Evolutionary conservation across 352 stramenopile species (phyloP).

Genomic region (Globisporangium takayamanum): DNA sequence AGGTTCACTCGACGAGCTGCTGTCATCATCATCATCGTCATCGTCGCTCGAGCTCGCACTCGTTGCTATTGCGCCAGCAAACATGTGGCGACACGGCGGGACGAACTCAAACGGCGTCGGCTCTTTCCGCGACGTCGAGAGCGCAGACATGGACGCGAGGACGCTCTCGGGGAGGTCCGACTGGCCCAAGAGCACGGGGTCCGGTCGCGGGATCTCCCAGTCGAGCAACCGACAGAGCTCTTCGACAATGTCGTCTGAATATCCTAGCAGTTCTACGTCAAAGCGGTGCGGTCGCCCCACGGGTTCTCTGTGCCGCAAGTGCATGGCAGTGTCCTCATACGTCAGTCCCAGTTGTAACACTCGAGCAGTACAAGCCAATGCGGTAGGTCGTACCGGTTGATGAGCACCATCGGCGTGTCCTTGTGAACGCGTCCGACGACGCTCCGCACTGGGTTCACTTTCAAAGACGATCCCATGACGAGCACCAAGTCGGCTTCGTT

Average conservation of each 20-base stretch:
- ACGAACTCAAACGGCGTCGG: conserved; percentile 64
- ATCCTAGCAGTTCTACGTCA: conserved; percentile 78
- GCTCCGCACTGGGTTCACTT: conserved; percentile 93
- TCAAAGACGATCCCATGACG: conserved; percentile 98
- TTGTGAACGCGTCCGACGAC: conserved; percentile 82
- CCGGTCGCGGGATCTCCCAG: conserved; percentile 72
- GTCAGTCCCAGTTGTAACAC: background rate
- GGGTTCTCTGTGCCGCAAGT: conserved; percentile 34
- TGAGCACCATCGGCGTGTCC: conserved; percentile 78
- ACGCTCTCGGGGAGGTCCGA: conserved; percentile 38
- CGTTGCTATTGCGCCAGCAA: conserved; percentile 56
- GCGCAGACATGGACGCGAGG: conserved; percentile 16
- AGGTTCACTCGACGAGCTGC: conserved; percentile 46
- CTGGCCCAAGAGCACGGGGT: conserved; percentile 57
- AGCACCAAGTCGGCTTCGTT: conserved; percentile 93
- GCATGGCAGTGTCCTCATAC: background rate
- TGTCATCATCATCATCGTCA: conserved; percentile 40
- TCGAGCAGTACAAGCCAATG: background rate
- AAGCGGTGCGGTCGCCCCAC: conserved; percentile 79
- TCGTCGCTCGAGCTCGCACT: conserved; percentile 57
- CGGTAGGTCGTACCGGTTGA: conserved; percentile 48
- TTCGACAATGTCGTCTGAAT: conserved; percentile 82
- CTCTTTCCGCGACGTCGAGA: conserved; percentile 14
- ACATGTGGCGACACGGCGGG: conserved; percentile 65
- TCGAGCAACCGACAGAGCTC: conserved; percentile 68